These are phyloP conservation scores for Telfairia occidentalis DNA, from an alignment of 331 rosid genomes.

Conservation along the genomic window DNA sequence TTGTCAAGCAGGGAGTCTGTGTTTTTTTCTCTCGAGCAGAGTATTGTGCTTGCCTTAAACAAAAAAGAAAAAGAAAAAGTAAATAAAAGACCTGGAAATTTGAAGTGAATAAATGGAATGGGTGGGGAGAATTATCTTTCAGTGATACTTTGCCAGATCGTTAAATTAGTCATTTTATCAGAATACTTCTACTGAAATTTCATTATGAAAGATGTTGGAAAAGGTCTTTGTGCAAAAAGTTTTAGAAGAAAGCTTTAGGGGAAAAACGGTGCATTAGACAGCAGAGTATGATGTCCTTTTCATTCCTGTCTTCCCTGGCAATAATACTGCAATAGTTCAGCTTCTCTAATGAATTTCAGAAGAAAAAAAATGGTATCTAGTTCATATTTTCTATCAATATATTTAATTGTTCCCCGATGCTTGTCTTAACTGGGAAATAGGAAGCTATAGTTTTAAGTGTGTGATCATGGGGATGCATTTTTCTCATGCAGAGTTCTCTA, in stretches of 20 bases:
- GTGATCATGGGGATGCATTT: background rate
- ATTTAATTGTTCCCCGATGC: background rate
- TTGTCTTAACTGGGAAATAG: background rate
- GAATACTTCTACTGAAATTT: background rate
- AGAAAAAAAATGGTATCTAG: background rate
- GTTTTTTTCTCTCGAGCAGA: no score
- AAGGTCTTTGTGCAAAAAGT: background rate
- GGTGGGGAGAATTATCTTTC: background rate
- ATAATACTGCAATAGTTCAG: background rate
- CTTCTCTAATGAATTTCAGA: background rate
- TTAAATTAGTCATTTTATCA: background rate
- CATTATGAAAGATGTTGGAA: background rate
- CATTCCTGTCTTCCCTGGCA: background rate
- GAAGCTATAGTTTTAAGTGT: background rate
- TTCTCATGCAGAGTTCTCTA: slow-evolving; percentile 34
- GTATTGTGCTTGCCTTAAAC: background rate
- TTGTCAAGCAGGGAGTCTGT: background rate
- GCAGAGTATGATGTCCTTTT: background rate
- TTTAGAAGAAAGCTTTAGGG: background rate
- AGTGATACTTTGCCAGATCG: background rate
- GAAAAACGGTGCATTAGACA: background rate
- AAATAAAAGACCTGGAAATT: background rate
- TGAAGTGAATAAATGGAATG: background rate
- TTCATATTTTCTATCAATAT: background rate
- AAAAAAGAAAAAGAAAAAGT: background rate